Conservation (phyloP, 2,329 filamentous ascomycete species). For the Pseudocercospora fuligena region DNA sequence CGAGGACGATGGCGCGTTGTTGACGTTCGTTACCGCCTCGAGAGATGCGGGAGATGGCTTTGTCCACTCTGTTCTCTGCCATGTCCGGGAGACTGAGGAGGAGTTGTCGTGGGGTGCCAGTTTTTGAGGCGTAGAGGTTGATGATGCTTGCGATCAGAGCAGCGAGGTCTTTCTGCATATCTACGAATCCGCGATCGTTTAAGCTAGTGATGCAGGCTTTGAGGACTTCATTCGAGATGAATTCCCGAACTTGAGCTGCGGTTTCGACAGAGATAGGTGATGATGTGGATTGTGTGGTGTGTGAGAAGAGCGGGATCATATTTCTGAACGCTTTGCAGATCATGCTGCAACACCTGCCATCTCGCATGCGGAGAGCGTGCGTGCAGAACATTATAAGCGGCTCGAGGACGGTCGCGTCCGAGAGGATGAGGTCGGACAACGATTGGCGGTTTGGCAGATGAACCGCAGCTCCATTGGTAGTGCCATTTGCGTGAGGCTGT, state of each 20-base stretch:
- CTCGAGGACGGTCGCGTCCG: conserved; percentile 77
- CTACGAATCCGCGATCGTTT: conserved; percentile 95
- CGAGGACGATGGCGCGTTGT: conserved; percentile 80
- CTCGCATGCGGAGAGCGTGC: conserved; percentile 85
- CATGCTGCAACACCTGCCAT: conserved; percentile 84
- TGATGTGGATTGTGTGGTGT: conserved; percentile 36
- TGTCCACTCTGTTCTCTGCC: conserved; percentile 67
- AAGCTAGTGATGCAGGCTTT: conserved; percentile 88
- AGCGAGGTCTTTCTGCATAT: conserved; percentile 90
- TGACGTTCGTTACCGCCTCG: conserved; percentile 62
- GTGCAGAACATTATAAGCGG: conserved; percentile 90
- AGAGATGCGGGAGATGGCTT: conserved; percentile 47
- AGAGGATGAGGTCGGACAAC: conserved; percentile 82
- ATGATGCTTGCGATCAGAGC: conserved; percentile 85
- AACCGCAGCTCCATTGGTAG: conserved; percentile 10
- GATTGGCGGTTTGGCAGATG: conserved; percentile 42
- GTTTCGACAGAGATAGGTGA: conserved; percentile 39
- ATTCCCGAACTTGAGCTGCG: conserved; percentile 76
- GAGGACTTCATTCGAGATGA: conserved; percentile 85
- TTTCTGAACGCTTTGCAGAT: conserved; percentile 85
- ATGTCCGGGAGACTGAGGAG: conserved; percentile 83
- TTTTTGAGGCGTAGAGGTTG: conserved; percentile 72
- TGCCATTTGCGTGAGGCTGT: conserved; percentile 35
- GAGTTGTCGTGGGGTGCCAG: conserved; percentile 72
- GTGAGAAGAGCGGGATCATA: conserved; percentile 76